Evolutionary conservation across 768 basidiomycete species (phyloP), one percentile per base, ranked within the genome.

Genomic region (Suillus weaverae): DNA sequence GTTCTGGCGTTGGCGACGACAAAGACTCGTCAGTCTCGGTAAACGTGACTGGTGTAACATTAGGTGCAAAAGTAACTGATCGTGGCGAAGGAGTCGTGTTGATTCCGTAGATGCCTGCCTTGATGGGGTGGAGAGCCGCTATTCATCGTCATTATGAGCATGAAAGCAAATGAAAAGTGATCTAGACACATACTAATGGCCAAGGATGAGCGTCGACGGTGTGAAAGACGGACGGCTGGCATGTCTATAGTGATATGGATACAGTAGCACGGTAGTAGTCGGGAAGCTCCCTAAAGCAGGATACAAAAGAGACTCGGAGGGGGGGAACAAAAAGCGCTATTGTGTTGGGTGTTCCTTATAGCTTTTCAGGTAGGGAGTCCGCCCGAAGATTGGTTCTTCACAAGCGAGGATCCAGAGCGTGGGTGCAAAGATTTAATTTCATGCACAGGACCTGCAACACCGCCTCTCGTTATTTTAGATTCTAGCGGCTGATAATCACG

Each of bases 51-150:
- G 86, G 86, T 0, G 86, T 87, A 32, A 87, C 79, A 66, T 87
- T 87, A 44, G 86, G 86, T 1, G 87, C 87, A 57, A 89, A 89
- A 0, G 85, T 86, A 33, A 89, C 84, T 5, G 80, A 77, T 1
- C 81, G 79, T n/a, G 83, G 77, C 0, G 82, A 77, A 0, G 78
- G 72, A 3, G 81, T 70, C 8, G 60, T 60, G 61, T 73, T 70
- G 62, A 82, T 77, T 33, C 85, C 85, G 57, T 88, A 87, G 63
- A 80, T 81, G 18, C 86, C 86, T 5, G 86, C 75, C 67, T 84
- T 87, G 62, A 83, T 81, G 35, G 80, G 79, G 41, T 76, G 72
- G 36, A 76, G 64, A 20, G 77, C 79, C 70, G 71, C 64, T 57
- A 22, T 18, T 20, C 22, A 56, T 56, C 33, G 57, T 35, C 20